Evolutionary conservation across 805 yeast genomes (phyloP).

Genomic region (Ogataea philodendri): DNA sequence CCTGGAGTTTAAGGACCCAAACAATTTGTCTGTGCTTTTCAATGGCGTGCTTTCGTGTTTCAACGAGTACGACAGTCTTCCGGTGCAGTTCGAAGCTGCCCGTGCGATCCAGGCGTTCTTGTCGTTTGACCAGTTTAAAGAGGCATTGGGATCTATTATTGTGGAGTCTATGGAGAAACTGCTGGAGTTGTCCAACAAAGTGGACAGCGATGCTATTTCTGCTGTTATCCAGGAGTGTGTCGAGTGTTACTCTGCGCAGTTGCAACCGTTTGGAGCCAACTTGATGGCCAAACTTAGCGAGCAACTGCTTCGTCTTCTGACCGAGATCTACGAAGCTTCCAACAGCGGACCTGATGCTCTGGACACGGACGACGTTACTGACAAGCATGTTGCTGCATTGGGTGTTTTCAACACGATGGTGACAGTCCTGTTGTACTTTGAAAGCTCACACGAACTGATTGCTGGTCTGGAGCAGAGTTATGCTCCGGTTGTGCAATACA

Average conservation of each 20-base stretch:
- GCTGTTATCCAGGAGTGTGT: constrained; percentile 95
- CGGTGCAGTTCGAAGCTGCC: constrained; percentile 82
- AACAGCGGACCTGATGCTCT: constrained; percentile 52
- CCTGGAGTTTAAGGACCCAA: constrained; percentile 46
- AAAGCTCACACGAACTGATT: constrained; percentile 71
- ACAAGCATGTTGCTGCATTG: constrained; percentile 80
- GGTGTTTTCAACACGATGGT: constrained; percentile 86
- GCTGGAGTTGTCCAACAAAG: constrained; percentile 67
- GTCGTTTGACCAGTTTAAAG: constrained; percentile 60
- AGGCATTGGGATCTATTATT: constrained; percentile 64
- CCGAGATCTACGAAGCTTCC: constrained; percentile 66
- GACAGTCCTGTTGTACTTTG: constrained; percentile 83
- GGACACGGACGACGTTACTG: constrained; percentile 45
- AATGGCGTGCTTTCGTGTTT: constrained; percentile 48
- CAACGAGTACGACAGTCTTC: constrained; percentile 53
- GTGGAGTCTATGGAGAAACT: constrained; percentile 81
- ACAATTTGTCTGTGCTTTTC: constrained; percentile 38
- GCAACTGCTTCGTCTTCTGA: constrained; percentile 70
- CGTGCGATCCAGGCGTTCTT: constrained; percentile 81
- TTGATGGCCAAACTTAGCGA: constrained; percentile 59
- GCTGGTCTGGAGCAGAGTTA: constrained; percentile 68
- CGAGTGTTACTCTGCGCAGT: constrained; percentile 79
- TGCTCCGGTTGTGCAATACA: constrained; percentile 68
- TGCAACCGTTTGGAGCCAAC: constrained; percentile 86
- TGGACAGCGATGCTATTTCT: constrained; percentile 84